Base-by-base conservation (phyloP, 495 filamentous ascomycete genomes). In the Trypethelium eluteriae region DNA sequence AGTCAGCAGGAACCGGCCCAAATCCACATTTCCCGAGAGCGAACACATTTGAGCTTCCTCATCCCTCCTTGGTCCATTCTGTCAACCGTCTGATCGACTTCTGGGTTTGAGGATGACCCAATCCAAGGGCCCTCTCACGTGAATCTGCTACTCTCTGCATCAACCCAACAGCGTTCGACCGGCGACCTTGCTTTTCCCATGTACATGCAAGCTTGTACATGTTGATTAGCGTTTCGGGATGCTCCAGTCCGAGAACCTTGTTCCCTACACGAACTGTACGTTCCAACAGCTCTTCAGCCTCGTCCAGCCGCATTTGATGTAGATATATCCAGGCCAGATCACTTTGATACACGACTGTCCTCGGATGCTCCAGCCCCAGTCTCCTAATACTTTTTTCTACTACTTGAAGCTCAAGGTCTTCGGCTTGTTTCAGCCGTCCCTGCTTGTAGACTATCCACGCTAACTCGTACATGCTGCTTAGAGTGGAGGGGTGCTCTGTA, bases 401-500 rank as follows among this genome's bases (percentile, higher is more conserved):
- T 39, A 61, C 67, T 53, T 68, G n/a, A 36, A 62, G 2, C 63
- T 61, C 47, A 35, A 66, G 67, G 63, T 65, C 36, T 39, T 67
- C 65, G 32, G 50, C 65, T 38, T 62, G 25, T 16, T 39, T 39
- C 10, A 6, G 62, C 39, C 63, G 44, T 46, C 47, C 64, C 36
- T 68, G 62, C 32, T 1, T 3, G 0, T 6, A 1, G 34, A 9
- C 39, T 16, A 46, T 65, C 1, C 2, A 39, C 9, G 64, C 67
- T n/a, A 69, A 62, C 38, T 62, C 66, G 34, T 10, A 39, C 38
- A 69, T 67, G 41, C 56, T 67, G 0, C 39, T 63, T 5, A 69
- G 65, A 38, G 68, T 70, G 18, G 64, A 4, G 35, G 65, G 68
- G 68, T 70, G 66, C 16, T 67, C 68, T 10, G 2, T 12, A 32